phyloP scores from a whole-genome alignment of 1,284 basidiomycete species.

The Sanghuangporus baumii region DNA sequence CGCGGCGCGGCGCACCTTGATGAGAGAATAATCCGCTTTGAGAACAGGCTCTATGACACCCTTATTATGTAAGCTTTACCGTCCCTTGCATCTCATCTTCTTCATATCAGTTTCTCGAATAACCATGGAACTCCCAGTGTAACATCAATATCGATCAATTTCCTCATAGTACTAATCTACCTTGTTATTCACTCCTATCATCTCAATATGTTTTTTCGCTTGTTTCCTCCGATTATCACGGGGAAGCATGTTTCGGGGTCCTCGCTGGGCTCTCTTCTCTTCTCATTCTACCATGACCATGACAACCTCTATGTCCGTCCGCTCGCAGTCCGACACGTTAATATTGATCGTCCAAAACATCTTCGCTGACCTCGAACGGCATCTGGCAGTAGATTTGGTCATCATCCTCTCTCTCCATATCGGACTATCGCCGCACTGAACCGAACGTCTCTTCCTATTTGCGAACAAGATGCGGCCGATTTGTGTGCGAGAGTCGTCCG shows the following conservation, averaged over 20 bases:
- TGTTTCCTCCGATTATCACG: neutral
- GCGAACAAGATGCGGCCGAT: neutral
- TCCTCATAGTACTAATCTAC: too few species aligned
- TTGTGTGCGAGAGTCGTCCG: neutral
- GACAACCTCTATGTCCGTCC: neutral
- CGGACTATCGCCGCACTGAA: neutral
- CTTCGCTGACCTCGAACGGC: neutral
- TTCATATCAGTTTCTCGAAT: too few species aligned
- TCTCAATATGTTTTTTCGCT: too few species aligned
- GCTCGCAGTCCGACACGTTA: neutral
- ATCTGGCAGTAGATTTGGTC: neutral
- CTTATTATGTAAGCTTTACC: too few species aligned
- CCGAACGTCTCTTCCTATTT: neutral
- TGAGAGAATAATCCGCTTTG: too few species aligned
- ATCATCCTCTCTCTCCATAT: neutral
- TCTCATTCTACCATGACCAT: neutral
- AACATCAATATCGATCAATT: too few species aligned
- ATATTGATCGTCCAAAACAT: neutral
- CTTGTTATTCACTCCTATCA: too few species aligned
- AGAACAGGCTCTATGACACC: too few species aligned
- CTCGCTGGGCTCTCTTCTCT: neutral
- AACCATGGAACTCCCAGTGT: too few species aligned
- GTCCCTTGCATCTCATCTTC: too few species aligned
- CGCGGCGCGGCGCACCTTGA: too few species aligned
- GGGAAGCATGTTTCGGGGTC: neutral